A percentile compares a stretch with the other conserved stretches of the same genome.
phyloP scores from a whole-genome alignment of 2,329 filamentous ascomycete genomes.

The Elsinoe fawcettii region DNA sequence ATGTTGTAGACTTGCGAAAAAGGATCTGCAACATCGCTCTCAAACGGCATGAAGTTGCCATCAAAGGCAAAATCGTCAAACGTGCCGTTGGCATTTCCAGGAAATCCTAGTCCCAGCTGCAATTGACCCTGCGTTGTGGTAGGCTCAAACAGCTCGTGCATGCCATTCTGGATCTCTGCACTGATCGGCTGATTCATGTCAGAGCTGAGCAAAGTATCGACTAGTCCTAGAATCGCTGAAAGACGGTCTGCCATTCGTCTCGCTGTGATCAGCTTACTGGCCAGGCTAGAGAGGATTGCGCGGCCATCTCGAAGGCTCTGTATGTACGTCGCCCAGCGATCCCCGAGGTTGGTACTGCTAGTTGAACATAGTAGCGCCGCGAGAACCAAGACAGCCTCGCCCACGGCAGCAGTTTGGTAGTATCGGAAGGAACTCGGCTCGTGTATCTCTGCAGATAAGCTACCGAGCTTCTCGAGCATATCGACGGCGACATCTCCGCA shows the following conservation, averaged over 20 bases:
- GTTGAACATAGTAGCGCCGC: neutral
- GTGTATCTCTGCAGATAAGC: neutral
- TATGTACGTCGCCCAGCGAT: neutral
- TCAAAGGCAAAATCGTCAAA: neutral
- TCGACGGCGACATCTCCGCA: neutral
- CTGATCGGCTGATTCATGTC: neutral
- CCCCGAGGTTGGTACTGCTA: neutral
- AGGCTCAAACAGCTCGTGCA: conserved; percentile 7
- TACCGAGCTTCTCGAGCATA: neutral
- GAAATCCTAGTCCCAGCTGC: neutral
- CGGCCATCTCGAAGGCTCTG: neutral
- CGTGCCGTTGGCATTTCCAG: neutral
- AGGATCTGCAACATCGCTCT: neutral
- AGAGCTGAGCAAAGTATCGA: neutral
- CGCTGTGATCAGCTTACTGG: conserved; percentile 1
- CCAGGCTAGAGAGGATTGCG: neutral
- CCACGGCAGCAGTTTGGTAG: neutral
- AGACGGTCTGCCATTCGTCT: conserved; percentile 4
- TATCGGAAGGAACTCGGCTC: conserved; percentile 6
- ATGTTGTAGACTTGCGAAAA: conserved; percentile 6
- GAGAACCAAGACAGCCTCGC: conserved; percentile 3
- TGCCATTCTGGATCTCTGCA: neutral
- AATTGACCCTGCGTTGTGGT: neutral
- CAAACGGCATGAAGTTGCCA: neutral
- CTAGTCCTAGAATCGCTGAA: neutral